Conservation (phyloP, 305 asterid genomes). For the Fraxinus sp. region DNA sequence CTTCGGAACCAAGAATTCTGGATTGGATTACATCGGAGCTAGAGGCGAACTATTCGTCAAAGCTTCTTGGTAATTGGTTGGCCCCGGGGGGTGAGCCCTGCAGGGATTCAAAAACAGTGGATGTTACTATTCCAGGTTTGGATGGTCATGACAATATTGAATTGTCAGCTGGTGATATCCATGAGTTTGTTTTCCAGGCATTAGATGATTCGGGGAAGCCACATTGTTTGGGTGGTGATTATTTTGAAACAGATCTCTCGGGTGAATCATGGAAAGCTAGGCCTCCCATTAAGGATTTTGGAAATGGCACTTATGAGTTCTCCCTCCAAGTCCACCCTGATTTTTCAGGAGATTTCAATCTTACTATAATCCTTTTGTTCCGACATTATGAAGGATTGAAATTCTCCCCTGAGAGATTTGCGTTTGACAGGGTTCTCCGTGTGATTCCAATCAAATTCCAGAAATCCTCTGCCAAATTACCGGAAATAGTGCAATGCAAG, state of each 20-base stretch:
- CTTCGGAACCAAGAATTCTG: slow-evolving; percentile 28
- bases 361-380: slow-evolving; percentile 68
- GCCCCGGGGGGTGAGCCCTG: slow-evolving; percentile 68
- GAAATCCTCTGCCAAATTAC: slow-evolving; percentile 37
- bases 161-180: slow-evolving; percentile 60
- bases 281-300: slow-evolving; percentile 69
- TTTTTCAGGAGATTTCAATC: slow-evolving; percentile 76
- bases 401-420: slow-evolving; percentile 64
- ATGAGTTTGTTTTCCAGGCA: slow-evolving; percentile 70
- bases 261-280: slow-evolving; percentile 85
- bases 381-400: slow-evolving; percentile 66
- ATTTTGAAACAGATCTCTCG: slow-evolving; percentile 77
- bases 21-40: slow-evolving; percentile 65
- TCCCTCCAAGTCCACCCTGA: slow-evolving; percentile 80
- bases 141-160: slow-evolving; percentile 47
- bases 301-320: slow-evolving; percentile 74
- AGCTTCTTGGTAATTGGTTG: slow-evolving; percentile 56
- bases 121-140: slow-evolving; percentile 43
- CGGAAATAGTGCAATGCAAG: slow-evolving; percentile 48
- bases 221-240: slow-evolving; percentile 80
- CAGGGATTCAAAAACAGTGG: slow-evolving; percentile 60
- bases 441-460: slow-evolving; percentile 49
- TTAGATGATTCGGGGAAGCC: slow-evolving; percentile 62
- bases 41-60: slow-evolving; percentile 60
- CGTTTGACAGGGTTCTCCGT: slow-evolving; percentile 59